Conservation (phyloP, 768 basidiomycete genomes). For the Collybia mongolica region DNA sequence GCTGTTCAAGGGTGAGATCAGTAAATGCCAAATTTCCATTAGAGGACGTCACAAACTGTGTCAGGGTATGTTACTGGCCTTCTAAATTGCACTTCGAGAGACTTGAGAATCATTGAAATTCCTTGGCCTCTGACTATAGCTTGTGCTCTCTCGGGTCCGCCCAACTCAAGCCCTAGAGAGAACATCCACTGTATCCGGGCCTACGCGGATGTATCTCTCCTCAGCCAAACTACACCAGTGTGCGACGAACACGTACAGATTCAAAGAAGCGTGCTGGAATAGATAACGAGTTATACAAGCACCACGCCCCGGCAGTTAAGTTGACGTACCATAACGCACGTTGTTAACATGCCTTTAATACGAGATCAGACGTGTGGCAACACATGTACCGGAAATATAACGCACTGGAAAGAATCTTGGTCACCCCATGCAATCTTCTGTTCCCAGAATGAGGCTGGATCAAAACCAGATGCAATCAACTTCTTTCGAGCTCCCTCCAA, state of each 20-base stretch:
- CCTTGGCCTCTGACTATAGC: constrained; percentile 64
- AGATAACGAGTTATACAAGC: constrained; percentile 2
- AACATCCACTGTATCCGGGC: constrained; percentile 70
- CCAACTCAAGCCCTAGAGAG: constrained; percentile 55
- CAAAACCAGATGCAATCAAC: constrained; percentile 48
- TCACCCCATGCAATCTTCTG: constrained; percentile 80
- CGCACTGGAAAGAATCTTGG: constrained; percentile 76
- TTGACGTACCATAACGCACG: constrained; percentile 60
- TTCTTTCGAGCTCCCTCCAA: constrained; percentile 40
- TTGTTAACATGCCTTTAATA: constrained; percentile 77
- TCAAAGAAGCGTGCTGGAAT: constrained; percentile 66
- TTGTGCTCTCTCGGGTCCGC: constrained; percentile 52
- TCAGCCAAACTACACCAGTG: background rate
- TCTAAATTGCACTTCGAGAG: constrained; percentile 62
- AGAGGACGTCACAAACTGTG: constrained; percentile 47
- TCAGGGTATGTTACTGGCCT: constrained; percentile 77
- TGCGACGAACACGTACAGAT: constrained; percentile 42
- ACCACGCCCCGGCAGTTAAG: background rate
- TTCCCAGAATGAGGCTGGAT: constrained; percentile 72
- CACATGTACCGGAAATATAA: constrained; percentile 10
- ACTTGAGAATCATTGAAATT: constrained; percentile 74
- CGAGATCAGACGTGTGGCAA: constrained; percentile 3
- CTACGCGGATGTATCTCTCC: constrained; percentile 29
- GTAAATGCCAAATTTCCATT: background rate
- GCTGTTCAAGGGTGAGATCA: constrained; percentile 29